A percentile compares a stretch with the other conserved stretches of the same genome.
Evolutionary conservation across 345 rosid genomes (phyloP).

Genomic region (Gossypium ekmanianum): DNA sequence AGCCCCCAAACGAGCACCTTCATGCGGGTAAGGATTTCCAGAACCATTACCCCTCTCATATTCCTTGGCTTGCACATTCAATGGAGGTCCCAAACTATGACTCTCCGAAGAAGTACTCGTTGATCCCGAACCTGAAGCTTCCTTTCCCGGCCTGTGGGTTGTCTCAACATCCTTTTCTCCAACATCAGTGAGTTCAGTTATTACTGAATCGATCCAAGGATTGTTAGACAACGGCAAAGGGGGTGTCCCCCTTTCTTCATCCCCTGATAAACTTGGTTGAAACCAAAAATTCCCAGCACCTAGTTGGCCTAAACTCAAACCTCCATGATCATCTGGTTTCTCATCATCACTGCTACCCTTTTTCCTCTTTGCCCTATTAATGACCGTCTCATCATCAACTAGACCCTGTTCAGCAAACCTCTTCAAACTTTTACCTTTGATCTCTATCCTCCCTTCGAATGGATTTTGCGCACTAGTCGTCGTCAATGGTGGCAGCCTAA

Average conservation of each 20-base stretch:
- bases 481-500: conserved; percentile 84
- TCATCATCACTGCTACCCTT: conserved; percentile 35
- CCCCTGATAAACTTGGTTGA: conserved; percentile 59
- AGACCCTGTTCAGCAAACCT: conserved; percentile 63
- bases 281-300: conserved; percentile 63
- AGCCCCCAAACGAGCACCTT: conserved; percentile 35
- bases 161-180: conserved; percentile 65
- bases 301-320: conserved; percentile 41
- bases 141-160: conserved; percentile 52
- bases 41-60: conserved; percentile 55
- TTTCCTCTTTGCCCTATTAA: conserved; percentile 68
- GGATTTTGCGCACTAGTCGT: conserved; percentile 42
- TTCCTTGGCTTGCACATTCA: conserved; percentile 40
- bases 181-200: conserved; percentile 63
- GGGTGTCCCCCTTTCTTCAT: conserved; percentile 65
- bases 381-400: conserved; percentile 58
- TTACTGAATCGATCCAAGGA: conserved; percentile 75
- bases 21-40: conserved; percentile 42
- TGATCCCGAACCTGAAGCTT: conserved; percentile 63
- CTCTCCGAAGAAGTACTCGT: conserved; percentile 77
- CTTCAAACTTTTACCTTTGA: conserved; percentile 68
- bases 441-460: conserved; percentile 43
- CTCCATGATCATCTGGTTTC: conserved; percentile 25
- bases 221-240: conserved; percentile 59
- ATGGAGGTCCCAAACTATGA: conserved; percentile 48